Conservation (phyloP, 2,329 filamentous ascomycete species). For the Calonectria pseudoreteaudii region DNA sequence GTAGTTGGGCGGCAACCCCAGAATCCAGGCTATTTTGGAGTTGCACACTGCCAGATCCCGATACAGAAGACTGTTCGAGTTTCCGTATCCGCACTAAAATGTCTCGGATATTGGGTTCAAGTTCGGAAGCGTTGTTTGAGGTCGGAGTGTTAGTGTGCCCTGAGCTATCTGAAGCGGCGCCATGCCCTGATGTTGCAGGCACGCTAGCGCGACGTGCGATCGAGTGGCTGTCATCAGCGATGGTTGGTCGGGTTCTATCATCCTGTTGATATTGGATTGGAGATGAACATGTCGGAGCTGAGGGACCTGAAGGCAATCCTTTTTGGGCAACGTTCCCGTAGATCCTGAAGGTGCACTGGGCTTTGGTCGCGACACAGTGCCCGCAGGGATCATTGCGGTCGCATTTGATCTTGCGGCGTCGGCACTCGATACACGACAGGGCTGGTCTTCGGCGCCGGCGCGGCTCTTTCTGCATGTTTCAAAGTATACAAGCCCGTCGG, state of each 20-base stretch:
- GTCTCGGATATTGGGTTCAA: not conserved
- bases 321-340: not conserved
- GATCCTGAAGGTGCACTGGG: not conserved
- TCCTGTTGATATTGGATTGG: not conserved
- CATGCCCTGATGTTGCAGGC: not conserved
- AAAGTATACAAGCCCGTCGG: not conserved
- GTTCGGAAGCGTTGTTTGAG: not conserved
- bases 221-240: not conserved
- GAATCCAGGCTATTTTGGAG: not conserved
- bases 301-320: not conserved
- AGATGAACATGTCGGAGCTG: not conserved
- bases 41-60: not conserved
- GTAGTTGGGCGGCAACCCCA: not conserved
- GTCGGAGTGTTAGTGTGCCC: not conserved
- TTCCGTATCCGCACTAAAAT: not conserved
- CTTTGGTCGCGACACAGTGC: constrained; percentile 1
- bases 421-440: constrained; percentile 11
- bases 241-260: not conserved
- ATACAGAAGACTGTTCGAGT: not conserved
- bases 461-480: not conserved
- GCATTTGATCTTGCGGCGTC: constrained; percentile 25
- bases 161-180: not conserved
- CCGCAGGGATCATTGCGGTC: constrained; percentile 11
- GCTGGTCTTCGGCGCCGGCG: constrained; percentile 14
- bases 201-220: not conserved